Conservation (phyloP, 148 eudicot species). For the Cornus florida region DNA sequence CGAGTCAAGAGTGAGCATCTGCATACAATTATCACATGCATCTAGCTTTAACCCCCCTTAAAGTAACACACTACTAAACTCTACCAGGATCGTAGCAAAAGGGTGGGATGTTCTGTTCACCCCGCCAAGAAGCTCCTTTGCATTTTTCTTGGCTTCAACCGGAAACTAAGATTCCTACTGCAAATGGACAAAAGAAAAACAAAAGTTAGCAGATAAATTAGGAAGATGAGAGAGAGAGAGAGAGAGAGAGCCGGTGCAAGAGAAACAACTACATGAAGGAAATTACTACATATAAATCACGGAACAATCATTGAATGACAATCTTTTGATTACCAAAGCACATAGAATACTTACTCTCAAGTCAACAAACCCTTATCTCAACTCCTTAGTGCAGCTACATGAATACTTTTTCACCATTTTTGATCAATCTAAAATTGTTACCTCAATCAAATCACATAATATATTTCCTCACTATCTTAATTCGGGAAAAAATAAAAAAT, state of each 20-base stretch:
- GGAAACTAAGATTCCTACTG: neutral
- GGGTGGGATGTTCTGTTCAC: neutral
- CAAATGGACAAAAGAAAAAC: neutral
- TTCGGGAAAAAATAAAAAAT: too few relatives aligned
- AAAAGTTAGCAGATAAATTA: neutral
- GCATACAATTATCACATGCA: neutral
- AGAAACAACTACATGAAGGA: neutral
- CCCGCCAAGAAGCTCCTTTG: neutral
- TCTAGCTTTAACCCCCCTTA: neutral
- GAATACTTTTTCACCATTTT: too few relatives aligned
- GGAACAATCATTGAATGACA: neutral
- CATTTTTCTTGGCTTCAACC: neutral
- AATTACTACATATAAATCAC: neutral
- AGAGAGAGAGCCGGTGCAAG: neutral
- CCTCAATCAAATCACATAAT: too few relatives aligned
- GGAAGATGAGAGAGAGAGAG: neutral
- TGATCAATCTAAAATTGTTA: too few relatives aligned
- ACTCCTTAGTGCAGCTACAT: too few relatives aligned
- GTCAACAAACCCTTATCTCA: too few relatives aligned
- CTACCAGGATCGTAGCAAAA: neutral
- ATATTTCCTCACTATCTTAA: too few relatives aligned
- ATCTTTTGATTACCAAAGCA: neutral
- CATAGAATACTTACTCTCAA: neutral
- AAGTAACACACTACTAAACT: neutral
- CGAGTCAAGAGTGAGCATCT: neutral